phyloP scores from a whole-genome alignment of 805 yeast species.

The Naumovozyma dairenensis region DNA sequence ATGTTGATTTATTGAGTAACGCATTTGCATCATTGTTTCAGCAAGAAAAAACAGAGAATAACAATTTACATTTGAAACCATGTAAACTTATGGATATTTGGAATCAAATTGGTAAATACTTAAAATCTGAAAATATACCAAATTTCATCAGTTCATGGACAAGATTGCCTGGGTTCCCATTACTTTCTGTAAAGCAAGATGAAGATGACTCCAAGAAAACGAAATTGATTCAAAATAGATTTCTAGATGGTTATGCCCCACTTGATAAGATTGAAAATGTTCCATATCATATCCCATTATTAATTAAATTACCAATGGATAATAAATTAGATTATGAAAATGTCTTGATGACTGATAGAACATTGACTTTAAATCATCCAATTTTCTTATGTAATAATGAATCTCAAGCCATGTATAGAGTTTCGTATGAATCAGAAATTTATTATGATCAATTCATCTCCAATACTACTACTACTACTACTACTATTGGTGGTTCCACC shows the following conservation, averaged over 20 bases:
- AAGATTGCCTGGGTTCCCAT: slow-evolving; percentile 50
- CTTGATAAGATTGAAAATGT: slow-evolving; percentile 39
- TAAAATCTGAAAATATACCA: slow-evolving; percentile 21
- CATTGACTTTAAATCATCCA: slow-evolving; percentile 12
- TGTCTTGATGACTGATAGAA: slow-evolving; percentile 24
- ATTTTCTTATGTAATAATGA: slow-evolving; percentile 16
- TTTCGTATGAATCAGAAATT: slow-evolving; percentile 33
- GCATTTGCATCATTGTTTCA: slow-evolving; percentile 14
- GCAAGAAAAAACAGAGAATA: too few species aligned
- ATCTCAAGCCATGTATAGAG: slow-evolving; percentile 37
- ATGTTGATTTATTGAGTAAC: slow-evolving; percentile 12
- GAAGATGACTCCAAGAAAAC: slow-evolving; percentile 22
- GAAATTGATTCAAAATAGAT: slow-evolving; percentile 34
- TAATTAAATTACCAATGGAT: slow-evolving; percentile 12
- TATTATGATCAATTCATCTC: slow-evolving; percentile 22
- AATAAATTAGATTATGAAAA: slow-evolving; percentile 15
- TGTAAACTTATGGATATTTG: slow-evolving; percentile 28
- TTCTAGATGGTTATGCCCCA: slow-evolving; percentile 13
- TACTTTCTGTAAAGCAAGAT: slow-evolving; percentile 31
- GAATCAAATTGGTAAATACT: slow-evolving; percentile 12
- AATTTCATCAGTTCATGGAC: slow-evolving; percentile 43
- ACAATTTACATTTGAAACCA: slow-evolving; percentile 8
- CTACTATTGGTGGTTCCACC: too few species aligned
- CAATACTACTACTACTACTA: slow-evolving; percentile 12
- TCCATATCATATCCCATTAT: slow-evolving; percentile 55